phyloP scores from a whole-genome alignment of 1,139 yeast genomes.

The Hanseniaspora uvarum region DNA sequence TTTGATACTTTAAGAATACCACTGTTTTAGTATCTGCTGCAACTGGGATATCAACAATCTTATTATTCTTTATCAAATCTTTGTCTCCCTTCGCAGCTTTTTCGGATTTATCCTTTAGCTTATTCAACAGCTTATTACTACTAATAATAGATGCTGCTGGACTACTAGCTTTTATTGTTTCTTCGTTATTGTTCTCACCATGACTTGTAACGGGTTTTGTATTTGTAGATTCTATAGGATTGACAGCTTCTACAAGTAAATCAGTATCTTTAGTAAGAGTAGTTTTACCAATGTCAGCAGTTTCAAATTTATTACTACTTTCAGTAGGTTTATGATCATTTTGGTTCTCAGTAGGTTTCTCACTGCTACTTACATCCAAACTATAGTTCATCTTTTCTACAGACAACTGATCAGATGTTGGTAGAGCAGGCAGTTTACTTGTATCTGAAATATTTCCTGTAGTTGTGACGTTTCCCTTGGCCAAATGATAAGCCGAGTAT shows the following conservation, averaged over 20 bases:
- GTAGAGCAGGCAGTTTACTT: constrained; percentile 24
- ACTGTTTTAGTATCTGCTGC: neutral
- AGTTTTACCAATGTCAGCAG: neutral
- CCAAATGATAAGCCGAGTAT: constrained; percentile 86
- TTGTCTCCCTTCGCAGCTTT: neutral
- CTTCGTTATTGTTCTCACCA: neutral
- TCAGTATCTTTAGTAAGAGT: neutral
- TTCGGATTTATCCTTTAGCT: neutral
- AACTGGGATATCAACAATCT: neutral
- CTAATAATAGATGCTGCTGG: neutral
- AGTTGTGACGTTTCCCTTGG: constrained; percentile 44
- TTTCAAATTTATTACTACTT: neutral
- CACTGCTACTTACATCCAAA: neutral
- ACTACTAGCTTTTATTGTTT: neutral
- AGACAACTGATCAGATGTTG: neutral
- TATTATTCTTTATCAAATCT: neutral
- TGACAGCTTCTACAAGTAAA: neutral
- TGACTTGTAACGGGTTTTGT: neutral
- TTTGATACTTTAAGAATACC: neutral
- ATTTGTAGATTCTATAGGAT: neutral
- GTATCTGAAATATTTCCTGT: constrained; percentile 38
- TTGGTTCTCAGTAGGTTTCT: neutral
- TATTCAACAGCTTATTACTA: neutral
- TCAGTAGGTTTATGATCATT: neutral
- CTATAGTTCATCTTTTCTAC: neutral